Percentiles rank a stretch among this genome's conserved stretches.
Conservation (phyloP, 2,329 filamentous ascomycete species). For the Acrocalymma vagum region DNA sequence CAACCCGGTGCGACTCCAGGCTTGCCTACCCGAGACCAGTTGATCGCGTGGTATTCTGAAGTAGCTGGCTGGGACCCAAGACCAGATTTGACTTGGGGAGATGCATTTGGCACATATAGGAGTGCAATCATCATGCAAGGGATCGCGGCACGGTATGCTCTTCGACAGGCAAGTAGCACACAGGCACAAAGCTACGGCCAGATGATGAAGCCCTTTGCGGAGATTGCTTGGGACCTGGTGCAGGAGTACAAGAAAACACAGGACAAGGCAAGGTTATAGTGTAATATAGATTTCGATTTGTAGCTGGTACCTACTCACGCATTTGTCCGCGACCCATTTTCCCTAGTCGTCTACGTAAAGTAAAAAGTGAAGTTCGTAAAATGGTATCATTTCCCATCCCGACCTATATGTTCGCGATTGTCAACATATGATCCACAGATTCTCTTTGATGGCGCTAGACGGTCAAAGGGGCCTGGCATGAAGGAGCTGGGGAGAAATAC, state of each 20-base stretch:
- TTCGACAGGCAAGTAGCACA: slow-evolving; percentile 87
- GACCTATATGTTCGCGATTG: slow-evolving; percentile 27
- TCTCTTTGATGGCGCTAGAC: slow-evolving; percentile 9
- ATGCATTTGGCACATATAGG: slow-evolving; percentile 69
- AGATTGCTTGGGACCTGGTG: slow-evolving; percentile 81
- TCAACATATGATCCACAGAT: slow-evolving; percentile 26
- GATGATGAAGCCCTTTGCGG: slow-evolving; percentile 75
- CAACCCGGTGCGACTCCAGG: slow-evolving; percentile 71
- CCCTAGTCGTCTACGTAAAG: slow-evolving; percentile 11
- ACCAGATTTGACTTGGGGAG: slow-evolving; percentile 68
- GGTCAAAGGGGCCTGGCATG: slow-evolving; percentile 3
- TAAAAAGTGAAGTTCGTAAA: slow-evolving; percentile 12
- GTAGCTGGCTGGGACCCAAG: slow-evolving; percentile 76
- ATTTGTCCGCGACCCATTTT: slow-evolving; percentile 20
- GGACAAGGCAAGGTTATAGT: slow-evolving; percentile 48
- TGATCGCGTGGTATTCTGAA: slow-evolving; percentile 72
- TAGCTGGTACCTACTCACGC: slow-evolving; percentile 13
- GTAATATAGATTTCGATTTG: background rate
- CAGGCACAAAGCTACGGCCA: slow-evolving; percentile 77
- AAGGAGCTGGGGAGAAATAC: slow-evolving; percentile 26
- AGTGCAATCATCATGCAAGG: slow-evolving; percentile 78
- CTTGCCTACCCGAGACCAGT: slow-evolving; percentile 67
- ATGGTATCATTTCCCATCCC: slow-evolving; percentile 36
- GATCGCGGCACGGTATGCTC: slow-evolving; percentile 87
- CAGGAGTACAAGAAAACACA: slow-evolving; percentile 55